These are phyloP conservation scores for Alternaria sp. DNA, from an alignment of 2,329 filamentous ascomycete genomes.

Conservation along the genomic window DNA sequence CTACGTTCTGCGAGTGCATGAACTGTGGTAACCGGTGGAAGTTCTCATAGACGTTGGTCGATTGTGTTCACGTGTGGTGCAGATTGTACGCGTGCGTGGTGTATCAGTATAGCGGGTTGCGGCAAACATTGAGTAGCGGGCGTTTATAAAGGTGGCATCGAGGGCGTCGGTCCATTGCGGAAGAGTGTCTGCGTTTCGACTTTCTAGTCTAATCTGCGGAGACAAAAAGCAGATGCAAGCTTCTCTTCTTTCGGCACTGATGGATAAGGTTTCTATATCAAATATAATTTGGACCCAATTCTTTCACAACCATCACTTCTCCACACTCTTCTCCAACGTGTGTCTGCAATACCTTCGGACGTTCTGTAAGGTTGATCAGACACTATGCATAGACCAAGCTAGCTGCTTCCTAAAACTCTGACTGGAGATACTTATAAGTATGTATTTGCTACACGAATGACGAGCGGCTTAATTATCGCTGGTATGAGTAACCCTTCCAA, in stretches of 20 bases:
- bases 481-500: too few relatives aligned
- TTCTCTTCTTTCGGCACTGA: neutral
- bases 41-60: conserved; percentile 37
- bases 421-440: too few relatives aligned
- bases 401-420: too few relatives aligned
- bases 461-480: too few relatives aligned
- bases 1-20: conserved; percentile 63
- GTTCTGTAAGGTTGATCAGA: rapidly evolving
- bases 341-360: neutral
- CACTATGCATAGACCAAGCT: too few relatives aligned
- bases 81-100: neutral
- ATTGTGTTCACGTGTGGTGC: neutral
- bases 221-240: neutral
- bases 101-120: conserved; percentile 2
- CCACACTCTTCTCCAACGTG: neutral
- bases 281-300: neutral
- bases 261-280: neutral
- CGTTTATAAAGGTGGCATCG: conserved; percentile 9
- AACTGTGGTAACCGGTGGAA: conserved; percentile 61
- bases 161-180: conserved; percentile 6
- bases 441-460: too few relatives aligned
- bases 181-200: neutral
- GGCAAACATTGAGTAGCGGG: conserved; percentile 7
- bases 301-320: neutral
- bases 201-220: neutral